phyloP scores from a whole-genome alignment of 441 rosid species.

The Populus hybrid region DNA sequence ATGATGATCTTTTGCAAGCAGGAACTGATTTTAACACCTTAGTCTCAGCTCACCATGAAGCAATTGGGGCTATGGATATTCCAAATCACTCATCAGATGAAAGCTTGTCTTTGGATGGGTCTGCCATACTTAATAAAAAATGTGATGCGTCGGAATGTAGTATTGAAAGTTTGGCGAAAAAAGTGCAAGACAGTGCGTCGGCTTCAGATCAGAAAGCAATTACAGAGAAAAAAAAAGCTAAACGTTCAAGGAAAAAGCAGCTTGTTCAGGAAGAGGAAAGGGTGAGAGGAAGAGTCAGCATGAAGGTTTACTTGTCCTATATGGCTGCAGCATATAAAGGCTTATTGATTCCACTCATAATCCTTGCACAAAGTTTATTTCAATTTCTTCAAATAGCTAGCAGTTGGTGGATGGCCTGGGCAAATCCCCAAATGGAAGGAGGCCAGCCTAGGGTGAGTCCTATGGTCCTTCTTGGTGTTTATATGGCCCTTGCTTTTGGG shows the following conservation, averaged over 20 bases:
- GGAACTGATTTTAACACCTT: slow-evolving; percentile 93
- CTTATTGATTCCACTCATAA: slow-evolving; percentile 78
- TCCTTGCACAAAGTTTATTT: slow-evolving; percentile 83
- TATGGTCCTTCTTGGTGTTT: slow-evolving; percentile 80
- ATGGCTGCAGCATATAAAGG: slow-evolving; percentile 99
- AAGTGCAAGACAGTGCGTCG: slow-evolving; percentile 73
- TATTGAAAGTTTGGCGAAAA: slow-evolving; percentile 72
- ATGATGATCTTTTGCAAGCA: slow-evolving; percentile 92
- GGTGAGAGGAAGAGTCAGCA: slow-evolving; percentile 91
- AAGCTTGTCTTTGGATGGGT: slow-evolving; percentile 39
- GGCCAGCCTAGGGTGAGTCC: slow-evolving; percentile 80
- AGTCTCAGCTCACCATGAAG: slow-evolving; percentile 97
- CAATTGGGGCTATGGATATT: slow-evolving; percentile 96
- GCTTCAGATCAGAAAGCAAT: slow-evolving; percentile 76
- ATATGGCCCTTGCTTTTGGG: slow-evolving; percentile 97
- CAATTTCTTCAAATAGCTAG: slow-evolving; percentile 99
- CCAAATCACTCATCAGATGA: slow-evolving; percentile 82
- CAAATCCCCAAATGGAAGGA: slow-evolving; percentile 97
- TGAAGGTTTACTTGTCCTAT: slow-evolving; percentile 94
- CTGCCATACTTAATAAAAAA: slow-evolving; percentile 44
- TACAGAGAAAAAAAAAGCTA: slow-evolving; percentile 90
- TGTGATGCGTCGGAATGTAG: slow-evolving; percentile 53
- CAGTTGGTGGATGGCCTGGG: slow-evolving; percentile 99
- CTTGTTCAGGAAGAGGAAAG: slow-evolving; percentile 99
- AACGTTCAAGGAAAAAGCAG: slow-evolving; percentile 87